Evolutionary conservation across 2,329 filamentous ascomycete genomes (phyloP).

Genomic region (Ceratocystiopsis minuta): DNA sequence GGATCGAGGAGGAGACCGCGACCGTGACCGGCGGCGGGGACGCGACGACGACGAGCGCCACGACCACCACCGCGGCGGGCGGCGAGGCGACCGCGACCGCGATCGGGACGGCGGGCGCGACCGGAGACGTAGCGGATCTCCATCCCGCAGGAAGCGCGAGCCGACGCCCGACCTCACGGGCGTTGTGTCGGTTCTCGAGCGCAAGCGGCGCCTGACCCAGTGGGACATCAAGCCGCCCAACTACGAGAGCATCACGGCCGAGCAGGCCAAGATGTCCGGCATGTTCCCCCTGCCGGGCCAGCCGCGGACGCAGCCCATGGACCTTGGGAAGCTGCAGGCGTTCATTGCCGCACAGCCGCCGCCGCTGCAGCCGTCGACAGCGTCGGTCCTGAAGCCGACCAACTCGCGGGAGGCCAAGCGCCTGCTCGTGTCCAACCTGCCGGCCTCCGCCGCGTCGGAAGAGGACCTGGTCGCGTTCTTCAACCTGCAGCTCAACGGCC

Average conservation of each 20-base stretch:
- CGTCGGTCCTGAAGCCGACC: slow-evolving; percentile 55
- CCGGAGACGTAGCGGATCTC: slow-evolving; percentile 57
- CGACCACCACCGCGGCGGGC: slow-evolving; percentile 31
- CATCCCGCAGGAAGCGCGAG: slow-evolving; percentile 71
- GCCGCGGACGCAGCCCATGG: slow-evolving; percentile 86
- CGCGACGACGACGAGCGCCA: slow-evolving; percentile 37
- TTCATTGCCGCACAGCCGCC: slow-evolving; percentile 76
- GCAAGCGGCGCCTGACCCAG: slow-evolving; percentile 85
- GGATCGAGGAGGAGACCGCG: slow-evolving; percentile 17
- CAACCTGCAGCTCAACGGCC: slow-evolving; percentile 89
- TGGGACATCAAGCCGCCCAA: slow-evolving; percentile 99
- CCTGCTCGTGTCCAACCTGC: slow-evolving; percentile 72
- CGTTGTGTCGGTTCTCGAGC: slow-evolving; percentile 61
- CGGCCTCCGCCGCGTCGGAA: slow-evolving; percentile 46
- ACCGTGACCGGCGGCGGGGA: slow-evolving; percentile 25
- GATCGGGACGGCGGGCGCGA: slow-evolving; percentile 34
- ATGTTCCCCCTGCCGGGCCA: slow-evolving; percentile 98
- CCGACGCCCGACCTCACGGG: slow-evolving; percentile 90
- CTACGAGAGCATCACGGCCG: slow-evolving; percentile 94
- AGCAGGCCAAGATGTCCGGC: slow-evolving; percentile 94
- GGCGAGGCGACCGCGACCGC: slow-evolving; percentile 30
- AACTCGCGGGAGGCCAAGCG: slow-evolving; percentile 92
- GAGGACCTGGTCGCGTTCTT: slow-evolving; percentile 71
- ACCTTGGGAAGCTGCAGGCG: slow-evolving; percentile 80
- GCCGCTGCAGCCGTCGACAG: slow-evolving; percentile 31